Conservation (phyloP, 2,329 filamentous ascomycete genomes). For the Endocalyx cinctus region DNA sequence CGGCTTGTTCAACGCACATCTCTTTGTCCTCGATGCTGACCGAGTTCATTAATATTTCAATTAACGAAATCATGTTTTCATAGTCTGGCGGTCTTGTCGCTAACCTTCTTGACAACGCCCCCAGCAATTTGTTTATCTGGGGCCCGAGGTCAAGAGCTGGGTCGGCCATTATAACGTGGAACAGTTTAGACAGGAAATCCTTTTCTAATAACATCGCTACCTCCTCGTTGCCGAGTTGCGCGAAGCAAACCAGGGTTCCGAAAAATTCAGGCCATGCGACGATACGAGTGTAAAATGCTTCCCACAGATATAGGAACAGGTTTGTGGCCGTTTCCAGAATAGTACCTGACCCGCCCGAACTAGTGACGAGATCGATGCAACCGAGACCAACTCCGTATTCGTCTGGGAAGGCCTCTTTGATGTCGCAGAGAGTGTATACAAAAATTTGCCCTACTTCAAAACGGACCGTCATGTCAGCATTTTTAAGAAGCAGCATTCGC, state of each 20-base stretch:
- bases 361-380: constrained; percentile 24
- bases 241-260: constrained; percentile 62
- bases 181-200: constrained; percentile 53
- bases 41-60: constrained; percentile 39
- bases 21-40: too few species aligned
- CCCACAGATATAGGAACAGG: constrained; percentile 55
- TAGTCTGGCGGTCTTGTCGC: constrained; percentile 50
- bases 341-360: constrained; percentile 21
- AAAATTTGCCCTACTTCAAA: constrained; percentile 47
- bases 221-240: constrained; percentile 56
- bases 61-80: constrained; percentile 46
- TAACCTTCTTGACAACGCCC: constrained; percentile 45
- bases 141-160: constrained; percentile 42
- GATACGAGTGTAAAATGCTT: constrained; percentile 54
- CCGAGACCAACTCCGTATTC: constrained; percentile 38
- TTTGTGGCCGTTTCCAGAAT: constrained; percentile 36
- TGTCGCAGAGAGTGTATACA: constrained; percentile 44
- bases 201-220: constrained; percentile 54
- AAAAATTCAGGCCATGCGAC: constrained; percentile 77
- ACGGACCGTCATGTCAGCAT: constrained; percentile 53
- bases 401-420: constrained; percentile 44
- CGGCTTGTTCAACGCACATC: constrained; percentile 38
- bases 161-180: constrained; percentile 61
- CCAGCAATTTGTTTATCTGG: constrained; percentile 53
- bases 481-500: constrained; percentile 61